A percentile compares a stretch with the other conserved stretches of the same genome.
Conservation (phyloP, 768 basidiomycete species). For the Sarcodon aspratus region DNA sequence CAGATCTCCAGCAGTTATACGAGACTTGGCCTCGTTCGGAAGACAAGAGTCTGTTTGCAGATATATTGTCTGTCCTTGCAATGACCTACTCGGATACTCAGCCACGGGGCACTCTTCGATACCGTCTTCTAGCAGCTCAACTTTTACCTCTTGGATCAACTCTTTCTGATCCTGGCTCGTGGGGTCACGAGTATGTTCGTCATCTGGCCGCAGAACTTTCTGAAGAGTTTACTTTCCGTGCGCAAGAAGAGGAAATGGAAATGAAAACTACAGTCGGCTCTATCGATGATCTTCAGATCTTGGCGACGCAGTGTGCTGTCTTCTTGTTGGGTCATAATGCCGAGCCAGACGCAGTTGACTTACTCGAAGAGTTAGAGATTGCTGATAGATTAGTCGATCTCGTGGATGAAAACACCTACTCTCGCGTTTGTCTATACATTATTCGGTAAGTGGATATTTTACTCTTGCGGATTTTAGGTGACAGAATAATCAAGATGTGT, state of each 20-base stretch:
- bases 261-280: constrained; percentile 36
- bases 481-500: constrained; percentile 51
- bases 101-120: constrained; percentile 89
- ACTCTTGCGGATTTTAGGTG: background rate
- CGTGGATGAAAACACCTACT: constrained; percentile 81
- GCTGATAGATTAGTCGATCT: constrained; percentile 66
- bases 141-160: constrained; percentile 45
- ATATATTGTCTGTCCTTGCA: constrained; percentile 94
- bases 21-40: constrained; percentile 71
- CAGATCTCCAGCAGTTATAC: constrained; percentile 73
- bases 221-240: constrained; percentile 77
- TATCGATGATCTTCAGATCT: constrained; percentile 60
- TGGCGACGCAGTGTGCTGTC: constrained; percentile 76
- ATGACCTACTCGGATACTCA: constrained; percentile 99
- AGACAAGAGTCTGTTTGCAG: constrained; percentile 89
- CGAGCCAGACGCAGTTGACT: constrained; percentile 95
- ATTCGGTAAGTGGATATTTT: constrained; percentile 47
- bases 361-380: constrained; percentile 88
- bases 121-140: constrained; percentile 75
- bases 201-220: constrained; percentile 95
- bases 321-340: constrained; percentile 93
- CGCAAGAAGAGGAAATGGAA: constrained; percentile 33
- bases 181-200: constrained; percentile 99
- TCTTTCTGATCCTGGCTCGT: constrained; percentile 83
- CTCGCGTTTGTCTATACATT: constrained; percentile 93